A percentile compares a stretch with the other conserved stretches of the same genome.
Evolutionary conservation across 176 grass and related monocot species (phyloP).

Genomic region (Aegilops sharonensis): DNA sequence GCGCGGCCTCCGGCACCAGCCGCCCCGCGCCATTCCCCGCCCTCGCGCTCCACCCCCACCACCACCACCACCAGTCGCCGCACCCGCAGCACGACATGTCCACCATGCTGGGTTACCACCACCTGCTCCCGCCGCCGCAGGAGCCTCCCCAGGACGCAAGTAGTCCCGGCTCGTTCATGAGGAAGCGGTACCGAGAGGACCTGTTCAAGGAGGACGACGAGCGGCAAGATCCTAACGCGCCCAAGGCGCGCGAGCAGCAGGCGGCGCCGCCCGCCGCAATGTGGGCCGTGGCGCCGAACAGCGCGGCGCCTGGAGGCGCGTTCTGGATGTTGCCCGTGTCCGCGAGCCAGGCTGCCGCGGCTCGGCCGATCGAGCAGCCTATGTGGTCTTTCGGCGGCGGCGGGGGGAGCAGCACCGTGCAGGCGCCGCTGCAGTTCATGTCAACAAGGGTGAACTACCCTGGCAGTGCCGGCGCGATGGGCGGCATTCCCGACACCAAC

Average conservation of each 20-base stretch:
- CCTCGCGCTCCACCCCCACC: slow-evolving; percentile 50
- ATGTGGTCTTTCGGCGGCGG: slow-evolving; percentile 80
- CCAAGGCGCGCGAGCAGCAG: slow-evolving; percentile 55
- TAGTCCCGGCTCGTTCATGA: slow-evolving; percentile 46
- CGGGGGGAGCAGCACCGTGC: slow-evolving; percentile 50
- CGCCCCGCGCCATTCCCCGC: slow-evolving; percentile 38
- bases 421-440: slow-evolving; percentile 86
- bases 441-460: slow-evolving; percentile 57
- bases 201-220: slow-evolving; percentile 99
- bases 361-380: slow-evolving; percentile 56
- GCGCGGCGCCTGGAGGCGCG: slow-evolving; percentile 51
- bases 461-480: slow-evolving; percentile 16
- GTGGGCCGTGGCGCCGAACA: slow-evolving; percentile 90
- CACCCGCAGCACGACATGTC: slow-evolving; percentile 59
- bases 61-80: not conserved
- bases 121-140: slow-evolving; percentile 48
- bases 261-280: slow-evolving; percentile 57
- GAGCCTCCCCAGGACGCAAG: slow-evolving; percentile 37
- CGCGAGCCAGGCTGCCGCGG: slow-evolving; percentile 35
- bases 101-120: slow-evolving; percentile 87
- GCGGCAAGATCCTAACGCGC: slow-evolving; percentile 40
- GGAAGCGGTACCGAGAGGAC: slow-evolving; percentile 87
- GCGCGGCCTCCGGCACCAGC: slow-evolving; percentile 24
- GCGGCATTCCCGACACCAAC: slow-evolving; percentile 66
- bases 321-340: slow-evolving; percentile 99